A percentile compares a stretch with the other conserved stretches of the same genome.
Evolutionary conservation across 768 basidiomycete genomes (phyloP).

Genomic region (Boletus reticuloceps): DNA sequence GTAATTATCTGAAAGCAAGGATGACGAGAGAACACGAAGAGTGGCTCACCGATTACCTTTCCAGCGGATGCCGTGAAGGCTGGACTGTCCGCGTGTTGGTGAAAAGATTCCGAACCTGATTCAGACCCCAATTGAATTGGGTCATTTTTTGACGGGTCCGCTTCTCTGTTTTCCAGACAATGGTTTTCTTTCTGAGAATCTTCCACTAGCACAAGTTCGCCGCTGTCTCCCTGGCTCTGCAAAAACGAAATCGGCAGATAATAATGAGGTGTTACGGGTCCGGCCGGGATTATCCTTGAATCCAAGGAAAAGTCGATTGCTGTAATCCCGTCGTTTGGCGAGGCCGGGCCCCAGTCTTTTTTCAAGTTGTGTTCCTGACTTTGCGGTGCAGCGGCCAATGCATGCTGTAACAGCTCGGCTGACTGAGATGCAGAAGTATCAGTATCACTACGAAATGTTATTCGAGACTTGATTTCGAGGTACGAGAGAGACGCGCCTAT

Average conservation of each 20-base stretch:
- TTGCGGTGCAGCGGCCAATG: conserved; percentile 32
- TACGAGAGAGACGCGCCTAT: conserved; percentile 37
- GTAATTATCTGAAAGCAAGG: conserved; percentile 25
- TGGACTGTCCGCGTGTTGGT: conserved; percentile 19
- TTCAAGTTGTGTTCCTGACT: conserved; percentile 9
- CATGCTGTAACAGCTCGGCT: conserved; percentile 49
- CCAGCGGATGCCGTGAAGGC: conserved; percentile 26
- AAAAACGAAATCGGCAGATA: conserved; percentile 36
- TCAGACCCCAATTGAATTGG: conserved; percentile 20
- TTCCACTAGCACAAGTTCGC: conserved; percentile 31
- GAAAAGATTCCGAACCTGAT: conserved; percentile 25
- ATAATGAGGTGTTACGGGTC: conserved; percentile 44
- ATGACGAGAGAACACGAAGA: conserved; percentile 15
- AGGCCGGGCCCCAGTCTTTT: conserved; percentile 6
- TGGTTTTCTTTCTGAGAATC: conserved; percentile 56
- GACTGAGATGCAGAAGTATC: conserved; percentile 53
- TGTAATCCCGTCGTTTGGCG: conserved; percentile 21
- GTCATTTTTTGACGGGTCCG: conserved; percentile 18
- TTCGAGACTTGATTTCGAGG: background rate
- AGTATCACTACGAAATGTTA: conserved; percentile 37
- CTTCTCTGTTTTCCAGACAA: conserved; percentile 17
- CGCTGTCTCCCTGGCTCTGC: conserved; percentile 2
- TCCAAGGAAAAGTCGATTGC: conserved; percentile 39
- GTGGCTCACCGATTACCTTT: conserved; percentile 34
- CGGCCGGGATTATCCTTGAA: conserved; percentile 37